Conservation (phyloP, 371 early-diverging fungal species). For the Syncephalis fuscata region DNA sequence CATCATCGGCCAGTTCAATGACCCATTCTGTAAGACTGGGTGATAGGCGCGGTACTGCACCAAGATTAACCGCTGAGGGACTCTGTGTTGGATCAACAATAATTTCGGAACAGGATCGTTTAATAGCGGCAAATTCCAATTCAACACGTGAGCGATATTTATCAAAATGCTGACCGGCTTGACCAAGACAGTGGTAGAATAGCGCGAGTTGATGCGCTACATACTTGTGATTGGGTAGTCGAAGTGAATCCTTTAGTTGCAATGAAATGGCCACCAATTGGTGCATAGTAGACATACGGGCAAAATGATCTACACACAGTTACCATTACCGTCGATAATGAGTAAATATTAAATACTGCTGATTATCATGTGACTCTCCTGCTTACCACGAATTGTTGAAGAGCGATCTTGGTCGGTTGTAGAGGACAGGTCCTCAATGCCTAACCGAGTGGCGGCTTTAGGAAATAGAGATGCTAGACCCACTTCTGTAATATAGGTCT, state of each 20-base stretch:
- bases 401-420: not conserved
- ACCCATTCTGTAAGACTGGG: no score
- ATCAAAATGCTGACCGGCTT: constrained; percentile 18
- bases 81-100: no score
- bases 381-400: not conserved
- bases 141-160: constrained; percentile 22
- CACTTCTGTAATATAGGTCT: not conserved
- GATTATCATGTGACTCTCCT: not conserved
- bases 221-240: constrained; percentile 25
- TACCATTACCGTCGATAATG: not conserved
- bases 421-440: not conserved
- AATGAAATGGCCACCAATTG: constrained; percentile 25
- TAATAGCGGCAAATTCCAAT: constrained; percentile 23
- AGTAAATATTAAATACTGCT: no score
- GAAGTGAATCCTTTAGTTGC: constrained; percentile 24
- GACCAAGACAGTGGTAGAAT: constrained; percentile 31
- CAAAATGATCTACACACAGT: constrained; percentile 15
- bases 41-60: no score
- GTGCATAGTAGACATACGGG: constrained; percentile 18
- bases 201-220: constrained; percentile 36
- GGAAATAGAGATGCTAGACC: not conserved
- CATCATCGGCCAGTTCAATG: no score
- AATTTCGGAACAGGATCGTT: constrained; percentile 1
- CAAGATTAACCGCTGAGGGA: no score
- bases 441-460: not conserved